phyloP scores from a whole-genome alignment of 306 rosid genomes.

The Cucumis sativus region DNA sequence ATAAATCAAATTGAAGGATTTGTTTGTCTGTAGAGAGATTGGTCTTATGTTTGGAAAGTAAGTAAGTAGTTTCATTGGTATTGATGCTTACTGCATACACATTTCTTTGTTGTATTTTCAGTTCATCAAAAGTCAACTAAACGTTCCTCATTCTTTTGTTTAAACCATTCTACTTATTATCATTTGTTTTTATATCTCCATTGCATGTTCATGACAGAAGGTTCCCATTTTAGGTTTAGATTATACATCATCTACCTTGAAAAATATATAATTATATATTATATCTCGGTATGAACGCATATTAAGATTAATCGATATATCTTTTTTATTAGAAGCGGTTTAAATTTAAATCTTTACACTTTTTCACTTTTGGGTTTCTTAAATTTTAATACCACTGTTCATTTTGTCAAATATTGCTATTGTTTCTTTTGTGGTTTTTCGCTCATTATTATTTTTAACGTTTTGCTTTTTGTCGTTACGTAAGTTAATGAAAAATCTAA shows the following conservation, averaged over 20 bases:
- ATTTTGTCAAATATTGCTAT: neutral
- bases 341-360: too few species aligned
- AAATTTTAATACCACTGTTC: neutral
- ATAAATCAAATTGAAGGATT: neutral
- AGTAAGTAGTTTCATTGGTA: neutral
- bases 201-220: neutral
- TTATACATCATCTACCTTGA: neutral
- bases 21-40: neutral
- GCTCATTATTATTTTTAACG: neutral
- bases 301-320: too few species aligned
- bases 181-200: neutral
- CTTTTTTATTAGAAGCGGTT: too few species aligned
- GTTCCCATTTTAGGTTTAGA: neutral
- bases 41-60: neutral
- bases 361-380: too few species aligned
- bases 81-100: neutral
- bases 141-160: neutral
- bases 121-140: neutral
- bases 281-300: neutral
- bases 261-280: neutral
- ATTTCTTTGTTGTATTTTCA: neutral
- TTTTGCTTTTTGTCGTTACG: neutral
- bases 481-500: neutral
- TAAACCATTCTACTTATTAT: neutral
- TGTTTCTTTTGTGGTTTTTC: neutral